Conservation (phyloP, 169 alveolate genomes). For the Plasmodium vivax region DNA sequence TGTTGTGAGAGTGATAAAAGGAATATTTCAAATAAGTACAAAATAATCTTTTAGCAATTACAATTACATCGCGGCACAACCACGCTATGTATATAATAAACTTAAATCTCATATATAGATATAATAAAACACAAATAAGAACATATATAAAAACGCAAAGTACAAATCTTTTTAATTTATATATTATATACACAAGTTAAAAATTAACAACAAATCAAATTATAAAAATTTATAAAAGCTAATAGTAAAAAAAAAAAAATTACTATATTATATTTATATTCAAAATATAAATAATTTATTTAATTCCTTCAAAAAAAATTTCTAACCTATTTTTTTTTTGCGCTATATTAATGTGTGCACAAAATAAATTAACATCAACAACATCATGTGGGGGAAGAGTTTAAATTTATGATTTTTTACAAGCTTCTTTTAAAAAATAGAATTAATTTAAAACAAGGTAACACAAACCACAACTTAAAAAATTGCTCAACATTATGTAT, state of each 20-base stretch:
- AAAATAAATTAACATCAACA: not conserved
- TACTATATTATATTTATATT: no score
- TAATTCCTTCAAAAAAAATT: not conserved
- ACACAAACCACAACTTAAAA: not conserved
- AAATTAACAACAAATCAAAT: not conserved
- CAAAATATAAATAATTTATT: not conserved
- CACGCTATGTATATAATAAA: not conserved
- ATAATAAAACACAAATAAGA: not conserved
- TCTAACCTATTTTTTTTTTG: not conserved
- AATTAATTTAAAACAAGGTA: not conserved
- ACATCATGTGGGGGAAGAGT: not conserved
- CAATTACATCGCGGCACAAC: not conserved
- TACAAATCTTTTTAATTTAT: no score
- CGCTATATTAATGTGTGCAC: not conserved
- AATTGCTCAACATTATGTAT: not conserved
- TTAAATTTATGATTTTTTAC: no score
- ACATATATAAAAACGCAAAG: not conserved
- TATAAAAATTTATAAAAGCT: no score
- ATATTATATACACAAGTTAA: not conserved
- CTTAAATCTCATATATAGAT: not conserved
- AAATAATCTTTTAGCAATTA: not conserved
- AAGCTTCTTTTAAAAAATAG: no score
- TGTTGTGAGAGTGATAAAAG: not conserved
- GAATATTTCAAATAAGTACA: no score
- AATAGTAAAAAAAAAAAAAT: no score